These are phyloP conservation scores for Metschnikowia koreensis DNA, from an alignment of 805 yeast genomes.

Conservation along the genomic window DNA sequence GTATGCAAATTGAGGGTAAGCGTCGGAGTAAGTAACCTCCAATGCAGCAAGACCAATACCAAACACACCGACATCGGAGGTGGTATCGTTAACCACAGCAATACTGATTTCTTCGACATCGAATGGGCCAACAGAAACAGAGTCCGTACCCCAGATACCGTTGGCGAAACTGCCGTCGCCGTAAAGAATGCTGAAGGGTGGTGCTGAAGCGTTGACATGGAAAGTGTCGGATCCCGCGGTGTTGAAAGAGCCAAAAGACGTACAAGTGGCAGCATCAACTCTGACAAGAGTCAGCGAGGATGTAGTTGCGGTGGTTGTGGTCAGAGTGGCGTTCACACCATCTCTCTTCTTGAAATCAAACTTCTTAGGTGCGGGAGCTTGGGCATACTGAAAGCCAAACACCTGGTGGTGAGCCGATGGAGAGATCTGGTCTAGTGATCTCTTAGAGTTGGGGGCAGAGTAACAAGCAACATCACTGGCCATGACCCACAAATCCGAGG, in stretches of 20 bases:
- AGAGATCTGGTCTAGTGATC: background rate
- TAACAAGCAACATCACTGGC: slow-evolving; percentile 13
- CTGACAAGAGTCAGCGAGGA: background rate
- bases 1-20: background rate
- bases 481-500: slow-evolving; percentile 46
- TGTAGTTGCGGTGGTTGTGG: background rate
- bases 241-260: background rate
- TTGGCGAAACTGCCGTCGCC: background rate
- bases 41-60: background rate
- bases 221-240: background rate
- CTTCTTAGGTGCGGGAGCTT: background rate
- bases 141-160: background rate
- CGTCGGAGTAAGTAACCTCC: background rate
- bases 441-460: background rate
- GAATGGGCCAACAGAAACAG: background rate
- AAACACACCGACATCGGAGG: background rate
- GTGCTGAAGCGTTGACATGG: slow-evolving; percentile 21
- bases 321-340: background rate
- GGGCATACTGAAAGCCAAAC: background rate
- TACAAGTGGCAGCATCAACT: slow-evolving; percentile 11
- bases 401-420: slow-evolving; percentile 3
- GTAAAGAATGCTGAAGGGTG: background rate
- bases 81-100: background rate
- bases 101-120: background rate
- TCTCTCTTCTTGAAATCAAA: background rate